Evolutionary conservation across 2,329 filamentous ascomycete species (phyloP).

Genomic region (Chrysoporthe cubensis): DNA sequence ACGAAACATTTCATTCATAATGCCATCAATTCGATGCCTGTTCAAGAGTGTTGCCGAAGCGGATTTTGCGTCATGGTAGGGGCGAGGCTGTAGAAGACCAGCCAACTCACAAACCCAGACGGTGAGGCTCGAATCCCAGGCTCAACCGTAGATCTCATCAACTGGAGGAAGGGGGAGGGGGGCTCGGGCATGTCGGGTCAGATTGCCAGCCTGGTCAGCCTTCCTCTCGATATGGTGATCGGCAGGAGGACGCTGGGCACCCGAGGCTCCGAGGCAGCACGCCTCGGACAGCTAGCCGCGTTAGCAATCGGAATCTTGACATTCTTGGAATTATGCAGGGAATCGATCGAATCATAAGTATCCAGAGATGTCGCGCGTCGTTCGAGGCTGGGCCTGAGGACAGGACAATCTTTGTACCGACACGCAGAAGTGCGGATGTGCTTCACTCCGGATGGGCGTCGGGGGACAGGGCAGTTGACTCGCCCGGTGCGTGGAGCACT

Average conservation of each 20-base stretch:
- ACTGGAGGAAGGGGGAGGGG: background rate
- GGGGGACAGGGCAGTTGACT: background rate
- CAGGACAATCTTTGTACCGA: background rate
- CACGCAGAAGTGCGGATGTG: background rate
- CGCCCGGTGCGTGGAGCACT: conserved; percentile 25
- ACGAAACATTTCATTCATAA: background rate
- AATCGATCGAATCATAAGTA: background rate
- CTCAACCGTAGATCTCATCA: conserved; percentile 2
- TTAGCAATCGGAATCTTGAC: background rate
- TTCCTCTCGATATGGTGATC: background rate
- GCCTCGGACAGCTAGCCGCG: background rate
- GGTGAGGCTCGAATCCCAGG: conserved; percentile 1
- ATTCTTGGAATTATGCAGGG: background rate
- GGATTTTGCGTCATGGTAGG: background rate
- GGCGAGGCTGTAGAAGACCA: conserved; percentile 5
- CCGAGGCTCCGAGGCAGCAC: background rate
- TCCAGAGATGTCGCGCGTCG: background rate
- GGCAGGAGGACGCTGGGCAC: background rate
- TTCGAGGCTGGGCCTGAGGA: background rate
- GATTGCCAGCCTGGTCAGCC: background rate
- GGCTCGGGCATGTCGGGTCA: background rate
- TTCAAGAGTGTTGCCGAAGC: background rate
- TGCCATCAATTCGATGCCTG: background rate
- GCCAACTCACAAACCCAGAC: background rate
- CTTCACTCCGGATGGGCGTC: background rate